Percentiles rank a stretch among this genome's conserved stretches.
Evolutionary conservation across 225 moss, liverwort and hornwort genomes (phyloP).

Genomic region (Antitrichia curtipendula): DNA sequence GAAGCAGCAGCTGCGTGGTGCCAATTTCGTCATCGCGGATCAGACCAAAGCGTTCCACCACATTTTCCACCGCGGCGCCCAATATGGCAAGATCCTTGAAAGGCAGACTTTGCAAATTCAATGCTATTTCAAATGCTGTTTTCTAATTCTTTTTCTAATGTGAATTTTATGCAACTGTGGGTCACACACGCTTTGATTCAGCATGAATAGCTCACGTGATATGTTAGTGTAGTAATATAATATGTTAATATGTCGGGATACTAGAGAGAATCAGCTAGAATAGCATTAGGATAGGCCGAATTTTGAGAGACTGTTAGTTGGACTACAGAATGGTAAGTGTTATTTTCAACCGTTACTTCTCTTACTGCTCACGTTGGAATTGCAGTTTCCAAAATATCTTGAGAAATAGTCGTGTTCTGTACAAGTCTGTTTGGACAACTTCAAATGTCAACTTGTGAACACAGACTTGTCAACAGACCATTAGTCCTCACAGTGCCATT

Average conservation of each 20-base stretch:
- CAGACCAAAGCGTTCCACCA: slow-evolving; percentile 31
- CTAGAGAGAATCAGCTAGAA: neutral
- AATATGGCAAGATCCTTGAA: neutral
- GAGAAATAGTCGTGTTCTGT: neutral
- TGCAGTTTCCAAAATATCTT: neutral
- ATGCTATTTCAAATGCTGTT: neutral
- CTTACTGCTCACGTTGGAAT: neutral
- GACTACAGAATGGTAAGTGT: neutral
- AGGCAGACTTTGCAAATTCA: neutral
- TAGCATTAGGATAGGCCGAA: neutral
- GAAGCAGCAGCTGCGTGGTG: neutral
- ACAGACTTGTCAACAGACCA: neutral
- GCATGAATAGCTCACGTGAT: neutral
- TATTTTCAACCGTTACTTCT: neutral
- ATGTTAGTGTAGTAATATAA: neutral
- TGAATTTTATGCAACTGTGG: neutral
- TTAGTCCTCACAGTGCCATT: neutral
- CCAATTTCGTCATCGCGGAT: slow-evolving; percentile 14
- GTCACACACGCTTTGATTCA: neutral
- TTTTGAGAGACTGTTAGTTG: neutral
- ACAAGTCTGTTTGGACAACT: neutral
- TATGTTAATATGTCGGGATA: too few relatives aligned
- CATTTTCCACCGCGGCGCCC: neutral
- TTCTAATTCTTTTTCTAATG: neutral
- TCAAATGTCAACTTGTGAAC: neutral